Evolutionary conservation across 2,329 filamentous ascomycete genomes (phyloP), one percentile per base, ranked within the genome.

Genomic region (Apiospora saccharicola): DNA sequence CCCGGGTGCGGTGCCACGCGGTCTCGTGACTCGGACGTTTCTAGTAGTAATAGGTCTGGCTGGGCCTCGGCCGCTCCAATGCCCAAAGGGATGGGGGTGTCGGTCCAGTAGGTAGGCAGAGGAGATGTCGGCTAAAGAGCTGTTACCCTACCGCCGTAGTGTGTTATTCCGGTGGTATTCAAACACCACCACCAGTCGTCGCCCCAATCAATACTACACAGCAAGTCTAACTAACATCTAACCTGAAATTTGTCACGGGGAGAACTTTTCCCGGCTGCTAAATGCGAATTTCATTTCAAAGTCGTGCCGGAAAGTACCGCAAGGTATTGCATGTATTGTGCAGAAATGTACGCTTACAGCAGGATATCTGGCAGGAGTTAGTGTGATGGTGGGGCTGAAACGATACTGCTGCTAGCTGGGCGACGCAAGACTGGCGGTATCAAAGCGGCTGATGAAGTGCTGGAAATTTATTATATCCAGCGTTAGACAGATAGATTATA

Each of bases 11-110:
- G 30, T 61, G 57, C 57, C 57, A 64, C 57, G 57, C 57, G 10
- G 57, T 64, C 57, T 41, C 57, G 57, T 64, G 57, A 64, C 57
- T 64, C 57, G 57, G 57, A 64, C 57, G 30, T 64, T 64, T 64
- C 7, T 30, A 30, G 26, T 30, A 30, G 26, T 30, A 30, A 30
- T 30, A 30, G 26, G 26, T 30, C 26, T 30, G 34, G 16, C 53
- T 37, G 34, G 34, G 57, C n/a, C 57, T 41, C 57, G 57, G 57
- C 57, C 57, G 57, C 57, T 64, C 57, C 57, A 64, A 61, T 19
- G 34, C 14, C 26, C 26, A 7, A 34, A 34, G 26, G 53, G 53
- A n/a, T n/a, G n/a, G 53, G 30, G 30, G 30, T 37, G 30, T 34
- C 53, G 37, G 34, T 37, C 26, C 26, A 61, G 13, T 30, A 37